Evolutionary conservation across 495 filamentous ascomycete species (phyloP).

Genomic region (Schizothecium vesticola): DNA sequence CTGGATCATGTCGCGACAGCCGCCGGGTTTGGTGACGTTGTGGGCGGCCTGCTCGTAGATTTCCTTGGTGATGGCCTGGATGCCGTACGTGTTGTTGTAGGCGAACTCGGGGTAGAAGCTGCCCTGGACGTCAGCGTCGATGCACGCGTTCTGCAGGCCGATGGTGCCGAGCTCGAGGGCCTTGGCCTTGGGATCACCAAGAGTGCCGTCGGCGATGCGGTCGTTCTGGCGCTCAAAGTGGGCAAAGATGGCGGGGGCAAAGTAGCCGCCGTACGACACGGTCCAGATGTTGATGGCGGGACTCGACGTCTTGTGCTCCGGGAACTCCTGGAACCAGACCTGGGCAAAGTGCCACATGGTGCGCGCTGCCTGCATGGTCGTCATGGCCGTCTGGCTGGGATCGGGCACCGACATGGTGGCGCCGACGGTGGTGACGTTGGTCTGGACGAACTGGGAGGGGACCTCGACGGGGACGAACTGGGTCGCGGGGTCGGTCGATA

Average conservation of each 20-base stretch:
- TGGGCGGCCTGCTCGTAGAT: slow-evolving; percentile 32
- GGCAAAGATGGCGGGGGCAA: slow-evolving; percentile 52
- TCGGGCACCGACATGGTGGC: slow-evolving; percentile 54
- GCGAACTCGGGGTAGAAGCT: slow-evolving; percentile 58
- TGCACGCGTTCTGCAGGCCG: slow-evolving; percentile 65
- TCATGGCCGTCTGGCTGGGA: slow-evolving; percentile 48
- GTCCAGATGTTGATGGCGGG: slow-evolving; percentile 52
- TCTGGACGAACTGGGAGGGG: slow-evolving; percentile 22
- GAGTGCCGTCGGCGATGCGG: slow-evolving; percentile 40
- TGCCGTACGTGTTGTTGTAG: slow-evolving; percentile 64
- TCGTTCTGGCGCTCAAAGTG: slow-evolving; percentile 58
- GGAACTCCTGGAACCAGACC: slow-evolving; percentile 54
- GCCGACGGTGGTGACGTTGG: slow-evolving; percentile 42
- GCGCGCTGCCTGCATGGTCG: slow-evolving; percentile 53
- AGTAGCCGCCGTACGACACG: slow-evolving; percentile 57
- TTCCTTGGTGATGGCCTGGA: slow-evolving; percentile 50
- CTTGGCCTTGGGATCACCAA: slow-evolving; percentile 33
- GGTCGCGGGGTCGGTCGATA: slow-evolving; percentile 14
- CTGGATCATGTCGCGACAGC: slow-evolving; percentile 44
- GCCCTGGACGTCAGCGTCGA: slow-evolving; percentile 61
- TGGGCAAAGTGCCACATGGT: slow-evolving; percentile 66
- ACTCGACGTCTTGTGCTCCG: slow-evolving; percentile 47
- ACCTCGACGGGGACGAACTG: slow-evolving; percentile 18
- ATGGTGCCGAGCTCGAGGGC: slow-evolving; percentile 51
- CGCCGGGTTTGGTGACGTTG: slow-evolving; percentile 24